Conservation (phyloP, 106 monocot genomes). For the Apostasia ramifera region DNA sequence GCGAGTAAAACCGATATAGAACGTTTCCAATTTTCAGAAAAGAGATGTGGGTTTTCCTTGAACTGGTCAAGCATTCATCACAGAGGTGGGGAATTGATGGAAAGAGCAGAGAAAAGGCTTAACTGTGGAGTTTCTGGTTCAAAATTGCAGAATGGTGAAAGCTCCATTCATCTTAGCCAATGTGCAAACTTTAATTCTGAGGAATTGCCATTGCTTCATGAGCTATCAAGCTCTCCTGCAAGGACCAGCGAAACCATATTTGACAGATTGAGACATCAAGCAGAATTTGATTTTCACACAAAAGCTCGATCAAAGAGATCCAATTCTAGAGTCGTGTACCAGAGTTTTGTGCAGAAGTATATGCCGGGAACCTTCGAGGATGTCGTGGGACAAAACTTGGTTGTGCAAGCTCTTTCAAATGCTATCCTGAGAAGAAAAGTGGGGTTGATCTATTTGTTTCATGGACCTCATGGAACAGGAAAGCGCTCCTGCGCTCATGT, state of each 20-base stretch:
- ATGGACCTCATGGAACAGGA: conserved; percentile 70
- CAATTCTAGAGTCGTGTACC: conserved; percentile 1
- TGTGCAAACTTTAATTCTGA: conserved; percentile 47
- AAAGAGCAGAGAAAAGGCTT: conserved; percentile 62
- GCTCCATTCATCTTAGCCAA: conserved; percentile 13
- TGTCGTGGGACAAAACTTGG: conserved; percentile 67
- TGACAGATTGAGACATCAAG: conserved; percentile 17
- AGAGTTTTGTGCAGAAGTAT: conserved; percentile 57
- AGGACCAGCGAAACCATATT: conserved; percentile 11
- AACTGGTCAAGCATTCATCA: conserved; percentile 83
- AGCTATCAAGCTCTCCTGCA: conserved; percentile 30
- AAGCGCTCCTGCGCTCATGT: conserved; percentile 69
- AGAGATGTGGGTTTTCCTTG: conserved; percentile 74
- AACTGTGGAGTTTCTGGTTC: conserved; percentile 63
- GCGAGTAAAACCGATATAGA: conserved; percentile 27
- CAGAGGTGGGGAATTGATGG: conserved; percentile 51
- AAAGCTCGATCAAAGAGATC: conserved; percentile 20
- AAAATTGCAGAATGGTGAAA: conserved; percentile 26
- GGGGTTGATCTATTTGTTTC: conserved; percentile 51
- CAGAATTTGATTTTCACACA: conserved; percentile 23
- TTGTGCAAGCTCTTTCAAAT: conserved; percentile 59
- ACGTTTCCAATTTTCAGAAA: conserved; percentile 21
- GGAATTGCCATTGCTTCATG: conserved; percentile 42
- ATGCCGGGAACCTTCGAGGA: conserved; percentile 57
- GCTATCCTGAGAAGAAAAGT: conserved; percentile 47